These are phyloP conservation scores for Porphyrellus cyaneotinctus DNA, from an alignment of 768 basidiomycete genomes.

Conservation along the genomic window DNA sequence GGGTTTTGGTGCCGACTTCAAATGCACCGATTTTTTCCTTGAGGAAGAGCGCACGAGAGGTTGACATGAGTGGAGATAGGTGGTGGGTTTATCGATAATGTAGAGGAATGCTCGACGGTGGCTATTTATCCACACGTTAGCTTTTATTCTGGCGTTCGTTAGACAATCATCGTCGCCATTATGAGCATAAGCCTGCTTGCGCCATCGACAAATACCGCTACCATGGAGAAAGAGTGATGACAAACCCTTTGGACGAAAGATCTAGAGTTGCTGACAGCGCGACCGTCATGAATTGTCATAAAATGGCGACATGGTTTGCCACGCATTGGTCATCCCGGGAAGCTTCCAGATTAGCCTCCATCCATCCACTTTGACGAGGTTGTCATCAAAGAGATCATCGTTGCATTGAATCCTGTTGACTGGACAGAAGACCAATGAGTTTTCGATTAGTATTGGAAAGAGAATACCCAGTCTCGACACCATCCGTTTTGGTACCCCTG, in stretches of 20 bases:
- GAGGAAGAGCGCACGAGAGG: constrained; percentile 16
- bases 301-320: too few relatives aligned
- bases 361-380: constrained; percentile 40
- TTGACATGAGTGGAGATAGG: constrained; percentile 5
- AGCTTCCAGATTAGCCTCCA: constrained; percentile 22
- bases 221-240: too few relatives aligned
- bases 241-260: too few relatives aligned
- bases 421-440: constrained; percentile 9
- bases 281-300: neutral
- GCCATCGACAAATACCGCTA: too few relatives aligned
- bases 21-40: constrained; percentile 18
- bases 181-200: too few relatives aligned
- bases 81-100: neutral
- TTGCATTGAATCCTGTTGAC: constrained; percentile 43
- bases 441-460: too few relatives aligned
- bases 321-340: neutral
- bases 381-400: constrained; percentile 37
- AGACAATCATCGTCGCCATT: too few relatives aligned
- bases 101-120: neutral
- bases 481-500: too few relatives aligned
- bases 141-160: neutral
- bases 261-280: too few relatives aligned
- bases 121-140: neutral
- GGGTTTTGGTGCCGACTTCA: constrained; percentile 6
- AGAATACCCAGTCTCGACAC: too few relatives aligned